A percentile compares a stretch with the other conserved stretches of the same genome.
These are phyloP conservation scores for Alternaria atra DNA, from an alignment of 2,329 filamentous ascomycete genomes.

Conservation along the genomic window DNA sequence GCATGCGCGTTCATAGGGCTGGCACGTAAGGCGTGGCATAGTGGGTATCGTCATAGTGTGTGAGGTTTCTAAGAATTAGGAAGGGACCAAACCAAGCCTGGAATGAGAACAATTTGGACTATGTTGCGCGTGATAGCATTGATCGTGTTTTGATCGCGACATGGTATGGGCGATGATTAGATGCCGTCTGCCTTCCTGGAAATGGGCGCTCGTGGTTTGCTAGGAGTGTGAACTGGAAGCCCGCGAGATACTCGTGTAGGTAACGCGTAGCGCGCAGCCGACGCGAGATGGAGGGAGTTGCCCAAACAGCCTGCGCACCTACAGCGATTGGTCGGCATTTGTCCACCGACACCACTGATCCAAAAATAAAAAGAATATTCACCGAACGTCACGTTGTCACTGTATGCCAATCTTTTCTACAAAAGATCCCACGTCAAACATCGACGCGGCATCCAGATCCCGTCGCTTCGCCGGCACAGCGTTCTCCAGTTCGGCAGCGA, in stretches of 20 bases:
- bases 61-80: background rate
- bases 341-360: conserved; percentile 5
- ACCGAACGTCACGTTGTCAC: conserved; percentile 8
- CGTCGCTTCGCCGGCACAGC: conserved; percentile 18
- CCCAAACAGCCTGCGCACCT: background rate
- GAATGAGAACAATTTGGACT: background rate
- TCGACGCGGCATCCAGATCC: conserved; percentile 16
- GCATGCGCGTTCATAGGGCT: background rate
- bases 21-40: too few species aligned
- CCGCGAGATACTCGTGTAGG: background rate
- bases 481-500: conserved; percentile 20
- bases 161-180: background rate
- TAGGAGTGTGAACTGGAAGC: background rate
- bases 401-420: conserved; percentile 3
- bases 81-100: background rate
- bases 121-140: background rate
- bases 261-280: background rate
- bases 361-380: conserved; percentile 13
- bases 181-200: background rate
- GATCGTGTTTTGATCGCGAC: background rate
- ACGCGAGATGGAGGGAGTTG: background rate
- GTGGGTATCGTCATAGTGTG: background rate
- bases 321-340: background rate
- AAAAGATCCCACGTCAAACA: conserved; percentile 4
- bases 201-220: background rate